These are phyloP conservation scores for Cylindrotheca fusiformis DNA, from an alignment of 108 stramenopile genomes.

Conservation along the genomic window DNA sequence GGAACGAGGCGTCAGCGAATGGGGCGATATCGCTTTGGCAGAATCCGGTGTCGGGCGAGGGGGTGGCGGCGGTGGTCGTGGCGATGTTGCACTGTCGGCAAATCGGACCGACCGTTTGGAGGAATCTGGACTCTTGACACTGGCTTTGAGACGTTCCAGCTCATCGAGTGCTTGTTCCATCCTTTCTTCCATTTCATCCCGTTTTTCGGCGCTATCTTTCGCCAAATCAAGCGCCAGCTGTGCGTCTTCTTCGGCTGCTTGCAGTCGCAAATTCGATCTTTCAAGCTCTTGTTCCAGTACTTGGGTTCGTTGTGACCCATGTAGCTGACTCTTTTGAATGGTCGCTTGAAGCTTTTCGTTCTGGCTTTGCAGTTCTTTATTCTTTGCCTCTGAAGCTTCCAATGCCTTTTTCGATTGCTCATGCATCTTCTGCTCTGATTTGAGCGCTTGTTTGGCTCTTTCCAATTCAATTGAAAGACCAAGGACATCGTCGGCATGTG, in stretches of 20 bases:
- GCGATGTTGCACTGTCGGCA: slow-evolving; percentile 15
- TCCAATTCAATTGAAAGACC: slow-evolving; percentile 70
- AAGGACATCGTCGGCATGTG: slow-evolving; percentile 76
- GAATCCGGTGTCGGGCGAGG: neutral
- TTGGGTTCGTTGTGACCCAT: slow-evolving; percentile 27
- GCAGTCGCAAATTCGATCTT: slow-evolving; percentile 29
- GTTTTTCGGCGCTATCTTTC: slow-evolving; percentile 55
- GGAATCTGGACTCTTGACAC: slow-evolving; percentile 3
- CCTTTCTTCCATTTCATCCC: slow-evolving; percentile 63
- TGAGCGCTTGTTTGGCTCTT: slow-evolving; percentile 51
- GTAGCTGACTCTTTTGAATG: slow-evolving; percentile 15
- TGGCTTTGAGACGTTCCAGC: slow-evolving; percentile 33
- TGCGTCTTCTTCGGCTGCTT: slow-evolving; percentile 88
- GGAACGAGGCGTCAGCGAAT: slow-evolving; percentile 24
- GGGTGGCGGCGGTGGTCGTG: neutral
- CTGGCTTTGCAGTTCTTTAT: slow-evolving; percentile 17
- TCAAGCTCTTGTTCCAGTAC: slow-evolving; percentile 37
- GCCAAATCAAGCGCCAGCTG: slow-evolving; percentile 73
- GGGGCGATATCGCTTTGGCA: slow-evolving; percentile 11
- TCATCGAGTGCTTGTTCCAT: slow-evolving; percentile 52
- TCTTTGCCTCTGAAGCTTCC: slow-evolving; percentile 30
- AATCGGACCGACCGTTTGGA: slow-evolving; percentile 29
- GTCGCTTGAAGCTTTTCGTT: neutral
- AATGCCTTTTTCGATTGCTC: slow-evolving; percentile 39
- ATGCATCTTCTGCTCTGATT: slow-evolving; percentile 47